Evolutionary conservation across 2,329 filamentous ascomycete genomes (phyloP), one percentile per base, ranked within the genome.

Genomic region (Phialophora chinensis): DNA sequence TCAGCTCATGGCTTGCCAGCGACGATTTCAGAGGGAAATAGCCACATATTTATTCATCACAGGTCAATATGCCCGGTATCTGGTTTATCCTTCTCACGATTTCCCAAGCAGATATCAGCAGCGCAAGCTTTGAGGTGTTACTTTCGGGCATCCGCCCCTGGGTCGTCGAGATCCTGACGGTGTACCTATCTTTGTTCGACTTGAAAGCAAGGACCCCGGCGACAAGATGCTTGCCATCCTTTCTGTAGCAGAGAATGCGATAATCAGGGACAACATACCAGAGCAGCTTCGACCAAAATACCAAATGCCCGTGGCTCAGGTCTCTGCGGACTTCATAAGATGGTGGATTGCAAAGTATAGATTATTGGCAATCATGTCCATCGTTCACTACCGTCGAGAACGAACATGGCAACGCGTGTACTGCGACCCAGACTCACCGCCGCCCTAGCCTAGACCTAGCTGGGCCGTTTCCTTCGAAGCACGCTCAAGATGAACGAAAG

Each of bases 241-340:
- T 17, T 53, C 50, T 3, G 12, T 53, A 14, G 50, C n/a, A 20
- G 10, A 23, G 20, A 7, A 23, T 5, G 29, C 50, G 10, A 23
- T 20, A 1, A 23, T 23, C 23, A 23, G 11, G 25, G 12, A 20
- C 25, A 27, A 53, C 12, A 5, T 53, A 23, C 23, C 50, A 14
- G 12, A 53, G n/a, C 12, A 14, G 25, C n/a, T 53, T 14, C 50
- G n/a, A 8, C 50, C 50, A 53, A 53, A 53, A 10, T 53, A 29
- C 25, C 11, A 53, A 17, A 53, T 8, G 25, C 5, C 50, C 4
- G 3, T 53, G n/a, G 50, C 20, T 10, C n/a, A 27, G 17, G 23
- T 53, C 25, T 29, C 29, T 12, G 50, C 50, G 17, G 50, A 53
- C 27, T 54, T 54, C 52, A 33, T 27, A n/a, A 14, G 52, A 20